Evolutionary conservation across 306 rosid species (phyloP).

Genomic region (Prunus campanulata): DNA sequence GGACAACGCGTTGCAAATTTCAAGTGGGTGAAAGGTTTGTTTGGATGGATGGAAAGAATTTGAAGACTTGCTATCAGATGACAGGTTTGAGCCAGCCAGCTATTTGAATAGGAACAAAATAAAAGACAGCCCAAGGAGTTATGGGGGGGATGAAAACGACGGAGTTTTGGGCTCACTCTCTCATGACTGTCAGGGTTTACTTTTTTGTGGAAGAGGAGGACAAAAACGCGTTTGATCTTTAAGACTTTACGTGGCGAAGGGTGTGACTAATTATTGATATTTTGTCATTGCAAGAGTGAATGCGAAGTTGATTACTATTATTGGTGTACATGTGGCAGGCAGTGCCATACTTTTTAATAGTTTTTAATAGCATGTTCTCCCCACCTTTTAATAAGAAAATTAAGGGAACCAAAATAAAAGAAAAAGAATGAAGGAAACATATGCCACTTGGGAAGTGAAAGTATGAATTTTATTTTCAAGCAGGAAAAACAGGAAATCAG

Average conservation of each 20-base stretch:
- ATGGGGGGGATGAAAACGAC: background rate
- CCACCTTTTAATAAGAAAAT: background rate
- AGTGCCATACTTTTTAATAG: no score
- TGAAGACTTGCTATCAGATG: background rate
- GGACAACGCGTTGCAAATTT: conserved; percentile 34
- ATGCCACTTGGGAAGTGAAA: background rate
- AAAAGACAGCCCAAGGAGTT: conserved; percentile 3
- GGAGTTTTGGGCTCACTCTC: background rate
- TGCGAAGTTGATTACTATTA: background rate
- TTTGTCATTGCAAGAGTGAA: background rate
- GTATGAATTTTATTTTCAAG: background rate
- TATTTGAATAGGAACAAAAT: background rate
- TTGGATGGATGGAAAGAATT: background rate
- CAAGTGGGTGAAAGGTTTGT: background rate
- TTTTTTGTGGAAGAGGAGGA: background rate
- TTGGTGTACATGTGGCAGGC: no score
- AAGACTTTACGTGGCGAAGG: conserved; percentile 16
- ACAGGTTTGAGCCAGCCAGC: background rate
- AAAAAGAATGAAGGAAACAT: background rate
- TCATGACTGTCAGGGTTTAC: background rate
- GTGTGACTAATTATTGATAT: background rate
- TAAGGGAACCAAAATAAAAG: background rate
- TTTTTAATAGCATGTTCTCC: background rate
- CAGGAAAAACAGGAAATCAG: no score
- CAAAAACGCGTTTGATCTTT: background rate